Conservation (phyloP, 106 monocot species). For the Apostasia ramifera region DNA sequence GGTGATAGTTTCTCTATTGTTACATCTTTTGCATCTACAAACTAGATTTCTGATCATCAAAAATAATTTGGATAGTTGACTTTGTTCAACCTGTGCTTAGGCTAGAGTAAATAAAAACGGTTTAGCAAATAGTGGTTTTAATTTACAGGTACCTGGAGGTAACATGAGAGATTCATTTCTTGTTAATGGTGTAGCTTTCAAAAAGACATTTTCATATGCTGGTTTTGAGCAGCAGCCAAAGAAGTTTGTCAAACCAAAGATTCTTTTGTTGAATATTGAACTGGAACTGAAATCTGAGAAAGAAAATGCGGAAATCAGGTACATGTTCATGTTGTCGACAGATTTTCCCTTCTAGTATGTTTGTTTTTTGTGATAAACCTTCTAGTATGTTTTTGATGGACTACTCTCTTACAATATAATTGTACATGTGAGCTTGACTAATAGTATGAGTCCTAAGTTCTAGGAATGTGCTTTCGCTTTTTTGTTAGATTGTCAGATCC, state of each 20-base stretch:
- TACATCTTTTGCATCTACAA: too few species aligned
- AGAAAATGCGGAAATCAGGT: constrained; percentile 99
- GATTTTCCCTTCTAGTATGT: background rate
- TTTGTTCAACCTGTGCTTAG: too few species aligned
- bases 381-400: constrained; percentile 1
- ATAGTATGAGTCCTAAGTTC: background rate
- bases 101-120: too few species aligned
- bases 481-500: constrained; percentile 77
- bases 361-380: constrained; percentile 3
- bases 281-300: constrained; percentile 97
- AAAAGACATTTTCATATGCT: constrained; percentile 99
- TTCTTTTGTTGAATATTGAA: constrained; percentile 95
- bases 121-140: background rate
- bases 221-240: constrained; percentile 99
- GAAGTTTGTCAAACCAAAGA: constrained; percentile 86
- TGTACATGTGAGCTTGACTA: background rate
- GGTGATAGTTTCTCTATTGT: too few species aligned
- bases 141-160: constrained; percentile 82
- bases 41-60: too few species aligned
- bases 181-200: constrained; percentile 98
- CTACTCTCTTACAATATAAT: background rate
- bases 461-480: background rate
- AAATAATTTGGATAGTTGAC: too few species aligned
- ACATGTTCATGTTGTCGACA: background rate
- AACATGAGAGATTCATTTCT: constrained; percentile 97